phyloP scores from a whole-genome alignment of 352 stramenopile genomes.

The Globisporangium cystogenes region DNA sequence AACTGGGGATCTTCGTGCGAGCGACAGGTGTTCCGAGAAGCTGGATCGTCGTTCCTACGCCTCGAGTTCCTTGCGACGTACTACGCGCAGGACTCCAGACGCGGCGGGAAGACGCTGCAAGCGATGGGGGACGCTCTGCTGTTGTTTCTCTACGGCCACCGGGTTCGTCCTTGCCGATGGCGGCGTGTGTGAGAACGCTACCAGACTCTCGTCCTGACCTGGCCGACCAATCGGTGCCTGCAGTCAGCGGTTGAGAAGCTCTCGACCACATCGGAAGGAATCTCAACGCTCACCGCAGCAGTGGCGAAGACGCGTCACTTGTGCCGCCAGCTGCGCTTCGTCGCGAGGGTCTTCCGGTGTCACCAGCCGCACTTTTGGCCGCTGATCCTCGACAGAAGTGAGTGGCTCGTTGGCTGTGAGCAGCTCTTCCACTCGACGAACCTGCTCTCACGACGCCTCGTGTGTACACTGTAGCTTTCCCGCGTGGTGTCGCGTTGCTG shows the following conservation, averaged over 20 bases:
- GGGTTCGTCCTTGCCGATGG: conserved; percentile 19
- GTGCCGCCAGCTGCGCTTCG: conserved; percentile 20
- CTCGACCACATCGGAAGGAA: background rate
- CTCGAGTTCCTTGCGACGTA: conserved; percentile 60
- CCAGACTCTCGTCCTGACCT: background rate
- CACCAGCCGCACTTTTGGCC: conserved; percentile 31
- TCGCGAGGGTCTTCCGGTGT: conserved; percentile 28
- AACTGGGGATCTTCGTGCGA: background rate
- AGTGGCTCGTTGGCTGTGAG: too few species aligned
- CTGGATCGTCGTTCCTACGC: conserved; percentile 50
- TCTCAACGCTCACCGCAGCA: conserved; percentile 22
- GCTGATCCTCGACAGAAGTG: conserved; percentile 26
- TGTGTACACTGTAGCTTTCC: conserved; percentile 26
- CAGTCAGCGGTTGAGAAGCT: background rate
- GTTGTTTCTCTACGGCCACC: conserved; percentile 41
- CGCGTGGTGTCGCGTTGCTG: conserved; percentile 41
- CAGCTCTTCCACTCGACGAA: background rate
- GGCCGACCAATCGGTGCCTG: background rate
- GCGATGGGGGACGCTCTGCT: conserved; percentile 44
- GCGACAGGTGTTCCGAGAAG: conserved; percentile 35
- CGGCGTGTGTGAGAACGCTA: background rate
- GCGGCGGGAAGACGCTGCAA: conserved; percentile 65
- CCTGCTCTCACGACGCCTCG: background rate
- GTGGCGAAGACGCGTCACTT: conserved; percentile 29
- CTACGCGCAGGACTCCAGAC: conserved; percentile 48